Percentiles rank a stretch among this genome's conserved stretches.
Conservation (phyloP, 345 rosid genomes). For the Sonneratia caseolaris region DNA sequence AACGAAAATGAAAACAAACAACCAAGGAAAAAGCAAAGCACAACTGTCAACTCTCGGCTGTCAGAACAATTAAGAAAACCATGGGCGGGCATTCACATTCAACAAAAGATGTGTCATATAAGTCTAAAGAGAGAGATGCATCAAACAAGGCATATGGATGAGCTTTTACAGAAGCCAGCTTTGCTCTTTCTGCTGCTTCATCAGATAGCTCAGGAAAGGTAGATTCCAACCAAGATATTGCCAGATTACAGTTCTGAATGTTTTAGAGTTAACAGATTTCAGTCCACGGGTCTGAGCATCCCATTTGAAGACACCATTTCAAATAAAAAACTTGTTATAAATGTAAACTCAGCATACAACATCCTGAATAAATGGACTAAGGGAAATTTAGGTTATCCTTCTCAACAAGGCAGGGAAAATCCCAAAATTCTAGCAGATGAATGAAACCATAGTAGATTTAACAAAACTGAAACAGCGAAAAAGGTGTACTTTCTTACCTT, state of each 20-base stretch:
- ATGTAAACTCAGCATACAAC: constrained; percentile 8
- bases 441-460: too few species aligned
- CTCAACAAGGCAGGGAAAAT: background rate
- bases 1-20: background rate
- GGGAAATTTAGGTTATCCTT: background rate
- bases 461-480: background rate
- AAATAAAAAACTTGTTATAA: constrained; percentile 16
- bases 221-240: constrained; percentile 91
- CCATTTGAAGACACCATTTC: constrained; percentile 58
- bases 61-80: too few species aligned
- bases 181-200: constrained; percentile 40
- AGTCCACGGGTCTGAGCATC: constrained; percentile 76
- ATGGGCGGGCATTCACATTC: too few species aligned
- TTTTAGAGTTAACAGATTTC: constrained; percentile 51
- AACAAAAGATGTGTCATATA: constrained; percentile 18
- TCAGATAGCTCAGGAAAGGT: constrained; percentile 71
- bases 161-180: constrained; percentile 45
- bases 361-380: background rate
- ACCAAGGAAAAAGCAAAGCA: too few species aligned
- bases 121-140: constrained; percentile 90
- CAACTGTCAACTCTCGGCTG: too few species aligned
- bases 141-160: constrained; percentile 64
- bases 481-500: constrained; percentile 34
- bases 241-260: constrained; percentile 58
- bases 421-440: background rate